Evolutionary conservation across 768 basidiomycete species (phyloP).

Genomic region (Lactifluus volemus): DNA sequence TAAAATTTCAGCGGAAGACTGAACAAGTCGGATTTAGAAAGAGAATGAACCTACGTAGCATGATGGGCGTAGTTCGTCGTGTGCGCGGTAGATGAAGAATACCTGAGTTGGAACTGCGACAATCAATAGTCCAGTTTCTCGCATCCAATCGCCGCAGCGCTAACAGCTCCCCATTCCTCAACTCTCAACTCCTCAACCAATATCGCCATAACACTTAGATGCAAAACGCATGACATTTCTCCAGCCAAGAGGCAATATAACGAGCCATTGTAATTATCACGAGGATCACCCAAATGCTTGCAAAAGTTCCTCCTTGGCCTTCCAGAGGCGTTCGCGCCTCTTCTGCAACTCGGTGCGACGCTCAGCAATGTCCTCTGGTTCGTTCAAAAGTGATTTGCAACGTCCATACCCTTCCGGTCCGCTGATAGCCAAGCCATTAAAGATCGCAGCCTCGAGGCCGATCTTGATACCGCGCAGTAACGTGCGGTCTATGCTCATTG

Average conservation of each 20-base stretch:
- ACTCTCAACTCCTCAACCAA: too few relatives aligned
- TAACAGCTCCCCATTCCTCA: too few relatives aligned
- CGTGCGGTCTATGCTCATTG: constrained; percentile 45
- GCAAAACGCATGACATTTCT: neutral
- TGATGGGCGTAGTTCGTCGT: too few relatives aligned
- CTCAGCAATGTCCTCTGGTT: constrained; percentile 34
- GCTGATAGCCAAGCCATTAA: constrained; percentile 39
- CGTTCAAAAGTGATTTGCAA: constrained; percentile 42
- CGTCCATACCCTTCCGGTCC: constrained; percentile 35
- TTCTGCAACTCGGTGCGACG: constrained; percentile 39
- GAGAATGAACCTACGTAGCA: too few relatives aligned
- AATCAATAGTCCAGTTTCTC: too few relatives aligned
- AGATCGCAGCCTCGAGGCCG: constrained; percentile 36
- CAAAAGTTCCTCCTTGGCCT: constrained; percentile 34
- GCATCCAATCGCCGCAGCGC: too few relatives aligned
- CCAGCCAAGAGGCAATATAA: neutral
- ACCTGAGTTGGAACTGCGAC: too few relatives aligned
- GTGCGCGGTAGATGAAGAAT: too few relatives aligned
- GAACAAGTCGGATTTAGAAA: too few relatives aligned
- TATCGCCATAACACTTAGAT: neutral
- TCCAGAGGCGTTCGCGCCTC: constrained; percentile 39
- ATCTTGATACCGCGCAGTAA: constrained; percentile 39
- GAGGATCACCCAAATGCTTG: constrained; percentile 8
- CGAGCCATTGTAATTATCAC: neutral
- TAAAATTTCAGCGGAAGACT: too few relatives aligned